phyloP scores from a whole-genome alignment of 2,329 filamentous ascomycete genomes.

The Ilyonectria destructans region DNA sequence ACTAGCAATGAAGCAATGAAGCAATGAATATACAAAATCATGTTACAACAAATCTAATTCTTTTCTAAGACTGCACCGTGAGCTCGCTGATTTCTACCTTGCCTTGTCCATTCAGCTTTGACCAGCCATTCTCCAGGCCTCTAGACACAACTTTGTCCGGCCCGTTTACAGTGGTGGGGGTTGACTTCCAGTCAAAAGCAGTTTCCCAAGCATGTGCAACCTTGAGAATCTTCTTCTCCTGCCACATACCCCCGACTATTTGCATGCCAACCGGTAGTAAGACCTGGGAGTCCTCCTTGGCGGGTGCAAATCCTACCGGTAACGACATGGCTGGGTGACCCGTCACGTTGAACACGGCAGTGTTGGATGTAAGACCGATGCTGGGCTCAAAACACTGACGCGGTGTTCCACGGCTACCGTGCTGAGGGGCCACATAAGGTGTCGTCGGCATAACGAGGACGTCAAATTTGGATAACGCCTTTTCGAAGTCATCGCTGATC shows the following conservation, averaged over 20 bases:
- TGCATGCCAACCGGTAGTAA: slow-evolving; percentile 69
- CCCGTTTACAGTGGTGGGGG: neutral
- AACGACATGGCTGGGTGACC: slow-evolving; percentile 71
- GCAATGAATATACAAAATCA: neutral
- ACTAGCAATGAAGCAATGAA: slow-evolving; percentile 48
- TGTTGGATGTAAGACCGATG: slow-evolving; percentile 71
- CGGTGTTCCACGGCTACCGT: slow-evolving; percentile 58
- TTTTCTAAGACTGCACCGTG: slow-evolving; percentile 6
- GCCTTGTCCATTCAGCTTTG: neutral
- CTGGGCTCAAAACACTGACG: slow-evolving; percentile 65
- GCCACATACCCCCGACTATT: slow-evolving; percentile 68
- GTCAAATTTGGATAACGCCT: slow-evolving; percentile 59
- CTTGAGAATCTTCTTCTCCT: slow-evolving; percentile 63
- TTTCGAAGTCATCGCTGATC: slow-evolving; percentile 64
- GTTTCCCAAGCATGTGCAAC: slow-evolving; percentile 65
- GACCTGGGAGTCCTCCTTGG: slow-evolving; percentile 56
- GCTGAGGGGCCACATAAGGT: slow-evolving; percentile 63
- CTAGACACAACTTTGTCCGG: neutral
- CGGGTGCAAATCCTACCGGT: slow-evolving; percentile 64
- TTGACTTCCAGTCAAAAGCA: slow-evolving; percentile 59
- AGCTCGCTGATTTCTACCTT: slow-evolving; percentile 12
- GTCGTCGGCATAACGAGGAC: slow-evolving; percentile 66
- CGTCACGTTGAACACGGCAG: slow-evolving; percentile 70
- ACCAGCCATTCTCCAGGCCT: slow-evolving; percentile 6
- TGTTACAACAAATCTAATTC: neutral